Conservation (phyloP, 768 basidiomycete genomes). For the Auricularia sp. region DNA sequence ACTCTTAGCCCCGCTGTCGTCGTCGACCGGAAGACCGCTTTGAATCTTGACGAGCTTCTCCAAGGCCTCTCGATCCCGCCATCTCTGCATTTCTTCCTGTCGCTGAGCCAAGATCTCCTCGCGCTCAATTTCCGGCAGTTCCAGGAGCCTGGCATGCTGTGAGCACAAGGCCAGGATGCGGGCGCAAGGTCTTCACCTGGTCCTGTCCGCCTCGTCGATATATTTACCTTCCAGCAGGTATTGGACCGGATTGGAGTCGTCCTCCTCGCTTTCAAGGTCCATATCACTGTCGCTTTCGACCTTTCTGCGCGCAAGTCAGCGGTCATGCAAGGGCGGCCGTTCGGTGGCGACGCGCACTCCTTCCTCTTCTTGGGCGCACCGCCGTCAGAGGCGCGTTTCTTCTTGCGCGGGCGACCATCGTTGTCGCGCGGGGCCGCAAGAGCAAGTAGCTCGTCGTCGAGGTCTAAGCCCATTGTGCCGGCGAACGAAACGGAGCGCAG, state of each 20-base stretch:
- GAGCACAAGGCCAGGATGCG: conserved; percentile 9
- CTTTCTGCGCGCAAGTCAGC: not conserved
- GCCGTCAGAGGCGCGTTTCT: conserved; percentile 8
- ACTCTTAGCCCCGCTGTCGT: conserved; percentile 37
- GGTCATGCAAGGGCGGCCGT: not conserved
- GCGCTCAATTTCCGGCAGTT: conserved; percentile 78
- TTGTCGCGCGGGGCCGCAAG: conserved; percentile 21
- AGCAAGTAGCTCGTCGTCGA: conserved; percentile 23
- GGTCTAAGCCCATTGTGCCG: conserved; percentile 10
- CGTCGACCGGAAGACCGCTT: conserved; percentile 35
- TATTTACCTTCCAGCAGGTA: conserved; percentile 92
- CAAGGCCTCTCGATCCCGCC: conserved; percentile 59
- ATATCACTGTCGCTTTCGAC: conserved; percentile 22
- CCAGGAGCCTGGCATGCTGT: conserved; percentile 46
- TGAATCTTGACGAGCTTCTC: conserved; percentile 66
- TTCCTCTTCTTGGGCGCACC: conserved; percentile 49
- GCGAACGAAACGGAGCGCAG: not conserved
- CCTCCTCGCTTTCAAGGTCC: conserved; percentile 52
- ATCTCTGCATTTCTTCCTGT: conserved; percentile 67
- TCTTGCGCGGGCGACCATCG: conserved; percentile 10
- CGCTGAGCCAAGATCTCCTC: conserved; percentile 78
- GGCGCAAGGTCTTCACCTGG: conserved; percentile 41
- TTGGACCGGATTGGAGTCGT: conserved; percentile 37
- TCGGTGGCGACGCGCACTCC: conserved; percentile 42
- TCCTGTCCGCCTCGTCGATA: conserved; percentile 71